A percentile compares a stretch with the other conserved stretches of the same genome.
These are phyloP conservation scores for Tetrahymena borealis DNA, from an alignment of 73 alveolate species.

Conservation along the genomic window DNA sequence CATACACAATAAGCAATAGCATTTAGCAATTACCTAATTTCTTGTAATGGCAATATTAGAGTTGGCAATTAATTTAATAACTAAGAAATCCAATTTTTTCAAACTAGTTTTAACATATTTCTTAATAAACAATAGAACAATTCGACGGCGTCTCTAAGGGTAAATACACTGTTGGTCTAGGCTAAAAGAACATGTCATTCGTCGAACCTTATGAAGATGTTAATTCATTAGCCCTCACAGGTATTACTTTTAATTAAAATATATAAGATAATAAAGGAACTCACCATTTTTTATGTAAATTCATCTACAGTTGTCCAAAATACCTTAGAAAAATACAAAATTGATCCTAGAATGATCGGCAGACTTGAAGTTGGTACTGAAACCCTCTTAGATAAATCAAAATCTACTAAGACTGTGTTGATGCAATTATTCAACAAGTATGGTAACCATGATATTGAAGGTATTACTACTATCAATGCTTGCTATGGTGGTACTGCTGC, in stretches of 20 bases:
- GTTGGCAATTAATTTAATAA: too few species aligned
- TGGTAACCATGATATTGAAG: slow-evolving; percentile 86
- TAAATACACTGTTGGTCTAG: slow-evolving; percentile 95
- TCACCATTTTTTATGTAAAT: neutral
- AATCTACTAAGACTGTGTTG: slow-evolving; percentile 89
- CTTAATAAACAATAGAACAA: slow-evolving; percentile 70
- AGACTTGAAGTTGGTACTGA: slow-evolving; percentile 99
- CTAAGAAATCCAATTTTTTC: too few species aligned
- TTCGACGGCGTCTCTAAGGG: slow-evolving; percentile 86
- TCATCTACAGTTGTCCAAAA: slow-evolving; percentile 53
- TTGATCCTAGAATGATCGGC: slow-evolving; percentile 78
- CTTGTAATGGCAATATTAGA: too few species aligned
- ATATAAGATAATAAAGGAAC: neutral
- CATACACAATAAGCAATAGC: too few species aligned
- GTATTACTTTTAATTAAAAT: neutral
- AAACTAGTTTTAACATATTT: too few species aligned
- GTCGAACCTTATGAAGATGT: slow-evolving; percentile 94
- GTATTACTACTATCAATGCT: slow-evolving; percentile 93
- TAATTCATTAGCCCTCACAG: slow-evolving; percentile 86
- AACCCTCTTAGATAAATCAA: slow-evolving; percentile 92
- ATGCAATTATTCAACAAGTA: slow-evolving; percentile 84
- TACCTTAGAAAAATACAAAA: slow-evolving; percentile 73
- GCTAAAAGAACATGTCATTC: slow-evolving; percentile 86
- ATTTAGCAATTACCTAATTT: too few species aligned
- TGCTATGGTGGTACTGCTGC: slow-evolving; percentile 99